Base-by-base conservation (phyloP, 2,329 filamentous ascomycete species). In the Hypoxylon sp. region DNA sequence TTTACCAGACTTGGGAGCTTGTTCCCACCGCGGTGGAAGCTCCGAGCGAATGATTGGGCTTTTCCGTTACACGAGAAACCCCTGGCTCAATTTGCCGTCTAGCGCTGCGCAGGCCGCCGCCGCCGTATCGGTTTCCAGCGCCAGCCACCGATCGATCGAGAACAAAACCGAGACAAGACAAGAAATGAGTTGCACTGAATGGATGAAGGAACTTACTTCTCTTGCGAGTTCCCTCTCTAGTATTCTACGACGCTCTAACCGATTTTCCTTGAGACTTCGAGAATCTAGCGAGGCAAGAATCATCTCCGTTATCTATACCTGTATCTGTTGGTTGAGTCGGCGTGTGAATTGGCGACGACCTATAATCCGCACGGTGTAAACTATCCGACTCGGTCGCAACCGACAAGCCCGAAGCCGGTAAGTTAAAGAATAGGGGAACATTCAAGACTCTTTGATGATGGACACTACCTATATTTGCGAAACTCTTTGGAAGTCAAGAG, bases 71-170 rank as follows among this genome's bases (percentile, higher is more conserved):
- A 19, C 50, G 43, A 52, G 50, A 43, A 36, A 43, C 46, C 60
- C 63, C 63, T 66, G 52, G 30, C 14, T 43, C 34, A 25, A 48
- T 53, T 61, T 49, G n/a, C 36, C 34, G 51, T 55, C 52, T 53
- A 53, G 51, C 51, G 17, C 19, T 60, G 51, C 21, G 41, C 49
- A 48, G 41, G 7, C 67, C 63, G 67, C 64, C 67, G 67, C 57
- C 53, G 57, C 67, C 67, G 67, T 60, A 23, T 25, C 17, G 14
- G 30, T 34, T 43, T 53, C 14, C 30, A 53, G 43, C 63, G 32
- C 48, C 19, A 52, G 48, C 53, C 46, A 41, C 55, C 59, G 63
- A 63, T 43, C 36, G 28, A 49, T 38, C 17, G 21, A 4, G 13
- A 55, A 14, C 30, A 13, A 56, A 32, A 41, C 28, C 60, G 36